Evolutionary conservation across 805 yeast species (phyloP).

Genomic region (Ogataea paraovalis): DNA sequence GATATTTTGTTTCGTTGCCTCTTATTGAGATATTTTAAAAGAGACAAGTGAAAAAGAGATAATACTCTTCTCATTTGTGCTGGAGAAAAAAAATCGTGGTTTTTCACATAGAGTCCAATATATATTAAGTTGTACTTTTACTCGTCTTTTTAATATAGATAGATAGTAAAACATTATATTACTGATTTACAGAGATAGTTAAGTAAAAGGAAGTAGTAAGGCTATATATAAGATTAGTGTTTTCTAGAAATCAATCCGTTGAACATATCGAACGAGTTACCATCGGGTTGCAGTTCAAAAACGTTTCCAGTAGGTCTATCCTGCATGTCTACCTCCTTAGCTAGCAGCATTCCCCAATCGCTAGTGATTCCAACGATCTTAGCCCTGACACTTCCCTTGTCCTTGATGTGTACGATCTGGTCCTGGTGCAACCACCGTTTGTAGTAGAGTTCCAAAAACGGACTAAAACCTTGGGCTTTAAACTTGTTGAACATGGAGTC

Average conservation of each 20-base stretch:
- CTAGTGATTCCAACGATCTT: slow-evolving; percentile 73
- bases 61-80: neutral
- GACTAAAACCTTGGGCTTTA: slow-evolving; percentile 57
- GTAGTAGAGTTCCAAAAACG: slow-evolving; percentile 70
- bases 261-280: slow-evolving; percentile 94
- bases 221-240: slow-evolving; percentile 16
- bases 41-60: neutral
- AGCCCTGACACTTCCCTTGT: slow-evolving; percentile 44
- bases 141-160: neutral
- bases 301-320: slow-evolving; percentile 48
- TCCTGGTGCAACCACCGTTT: slow-evolving; percentile 79
- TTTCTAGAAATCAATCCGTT: slow-evolving; percentile 76
- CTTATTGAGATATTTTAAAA: neutral
- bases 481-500: slow-evolving; percentile 61
- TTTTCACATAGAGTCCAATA: neutral
- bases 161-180: no score
- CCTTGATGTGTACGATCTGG: slow-evolving; percentile 65
- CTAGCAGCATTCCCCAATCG: slow-evolving; percentile 81
- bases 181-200: no score
- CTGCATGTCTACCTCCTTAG: slow-evolving; percentile 53
- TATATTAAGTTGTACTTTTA: neutral
- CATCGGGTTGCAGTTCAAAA: slow-evolving; percentile 89
- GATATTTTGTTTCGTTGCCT: neutral
- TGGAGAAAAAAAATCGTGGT: neutral
- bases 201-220: no score